Conservation (phyloP, 2,329 filamentous ascomycete genomes). For the Canariomyces notabilis region DNA sequence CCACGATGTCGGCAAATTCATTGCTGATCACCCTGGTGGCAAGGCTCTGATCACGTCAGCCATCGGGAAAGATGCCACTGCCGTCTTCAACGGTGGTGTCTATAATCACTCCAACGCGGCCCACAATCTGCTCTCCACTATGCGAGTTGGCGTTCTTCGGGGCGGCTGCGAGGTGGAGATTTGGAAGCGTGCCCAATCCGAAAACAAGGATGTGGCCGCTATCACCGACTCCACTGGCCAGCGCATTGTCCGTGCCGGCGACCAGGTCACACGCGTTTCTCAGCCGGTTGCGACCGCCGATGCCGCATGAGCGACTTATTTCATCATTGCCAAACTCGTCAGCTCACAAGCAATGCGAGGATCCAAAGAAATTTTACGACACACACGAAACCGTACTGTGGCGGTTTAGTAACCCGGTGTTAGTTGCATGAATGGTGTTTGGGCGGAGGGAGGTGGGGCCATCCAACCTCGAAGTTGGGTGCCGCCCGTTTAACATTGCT, state of each 20-base stretch:
- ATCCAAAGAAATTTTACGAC: not conserved
- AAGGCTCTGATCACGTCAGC: constrained; percentile 79
- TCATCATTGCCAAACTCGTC: not conserved
- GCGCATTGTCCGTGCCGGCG: constrained; percentile 78
- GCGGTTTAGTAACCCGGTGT: too few relatives aligned
- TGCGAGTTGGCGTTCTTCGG: constrained; percentile 81
- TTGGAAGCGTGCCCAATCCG: constrained; percentile 81
- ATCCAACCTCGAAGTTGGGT: too few relatives aligned
- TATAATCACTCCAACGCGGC: constrained; percentile 88
- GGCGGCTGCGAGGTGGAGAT: constrained; percentile 88
- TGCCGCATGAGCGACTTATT: constrained; percentile 55
- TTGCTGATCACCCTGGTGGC: constrained; percentile 86
- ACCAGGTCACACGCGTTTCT: constrained; percentile 77
- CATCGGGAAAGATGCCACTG: constrained; percentile 81
- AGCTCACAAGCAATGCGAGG: not conserved
- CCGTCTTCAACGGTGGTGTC: constrained; percentile 87
- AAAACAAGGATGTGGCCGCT: constrained; percentile 76
- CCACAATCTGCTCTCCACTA: constrained; percentile 82
- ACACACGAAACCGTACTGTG: too few relatives aligned
- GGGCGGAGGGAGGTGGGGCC: too few relatives aligned
- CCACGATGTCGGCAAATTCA: constrained; percentile 78
- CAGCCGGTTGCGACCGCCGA: constrained; percentile 78
- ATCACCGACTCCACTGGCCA: constrained; percentile 77
- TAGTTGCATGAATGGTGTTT: too few relatives aligned
- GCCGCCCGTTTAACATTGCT: too few relatives aligned